phyloP scores from a whole-genome alignment of 2,329 filamentous ascomycete species.

The Hypoxylon sp. region DNA sequence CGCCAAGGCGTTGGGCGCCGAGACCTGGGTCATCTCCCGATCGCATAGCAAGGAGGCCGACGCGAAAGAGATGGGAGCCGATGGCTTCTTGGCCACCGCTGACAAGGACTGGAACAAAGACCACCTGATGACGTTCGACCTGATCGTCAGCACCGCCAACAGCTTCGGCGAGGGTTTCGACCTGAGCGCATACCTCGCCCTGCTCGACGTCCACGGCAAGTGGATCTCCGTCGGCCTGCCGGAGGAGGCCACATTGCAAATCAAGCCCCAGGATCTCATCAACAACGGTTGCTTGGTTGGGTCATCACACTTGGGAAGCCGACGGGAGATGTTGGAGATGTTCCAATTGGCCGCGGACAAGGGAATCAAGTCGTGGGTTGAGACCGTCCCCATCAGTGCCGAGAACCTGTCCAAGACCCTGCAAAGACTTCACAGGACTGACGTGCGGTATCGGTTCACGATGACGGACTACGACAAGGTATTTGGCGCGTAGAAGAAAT shows the following conservation, averaged over 20 bases:
- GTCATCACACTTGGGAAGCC: slow-evolving; percentile 74
- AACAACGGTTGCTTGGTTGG: slow-evolving; percentile 78
- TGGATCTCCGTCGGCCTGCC: slow-evolving; percentile 85
- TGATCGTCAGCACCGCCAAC: slow-evolving; percentile 79
- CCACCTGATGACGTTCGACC: slow-evolving; percentile 73
- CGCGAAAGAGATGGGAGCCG: slow-evolving; percentile 65
- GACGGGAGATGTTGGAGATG: slow-evolving; percentile 76
- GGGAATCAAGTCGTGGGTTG: slow-evolving; percentile 74
- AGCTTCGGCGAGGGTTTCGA: slow-evolving; percentile 73
- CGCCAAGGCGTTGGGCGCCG: slow-evolving; percentile 71
- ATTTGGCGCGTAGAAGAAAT: slow-evolving; percentile 60
- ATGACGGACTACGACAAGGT: slow-evolving; percentile 74
- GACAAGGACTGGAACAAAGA: slow-evolving; percentile 66
- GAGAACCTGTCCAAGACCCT: slow-evolving; percentile 76
- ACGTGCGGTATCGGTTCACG: slow-evolving; percentile 79
- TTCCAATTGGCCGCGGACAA: slow-evolving; percentile 74
- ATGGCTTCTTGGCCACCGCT: slow-evolving; percentile 66
- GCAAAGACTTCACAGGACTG: slow-evolving; percentile 72
- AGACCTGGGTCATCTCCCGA: slow-evolving; percentile 69
- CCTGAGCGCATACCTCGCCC: slow-evolving; percentile 74
- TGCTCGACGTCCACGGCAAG: slow-evolving; percentile 82
- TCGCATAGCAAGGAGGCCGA: slow-evolving; percentile 68
- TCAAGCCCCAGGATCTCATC: slow-evolving; percentile 79
- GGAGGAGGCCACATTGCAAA: slow-evolving; percentile 74
- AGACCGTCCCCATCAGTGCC: slow-evolving; percentile 77